Evolutionary conservation across 2,329 filamentous ascomycete genomes (phyloP), one percentile per base, ranked within the genome.

Genomic region (Magnaporthales sp.): DNA sequence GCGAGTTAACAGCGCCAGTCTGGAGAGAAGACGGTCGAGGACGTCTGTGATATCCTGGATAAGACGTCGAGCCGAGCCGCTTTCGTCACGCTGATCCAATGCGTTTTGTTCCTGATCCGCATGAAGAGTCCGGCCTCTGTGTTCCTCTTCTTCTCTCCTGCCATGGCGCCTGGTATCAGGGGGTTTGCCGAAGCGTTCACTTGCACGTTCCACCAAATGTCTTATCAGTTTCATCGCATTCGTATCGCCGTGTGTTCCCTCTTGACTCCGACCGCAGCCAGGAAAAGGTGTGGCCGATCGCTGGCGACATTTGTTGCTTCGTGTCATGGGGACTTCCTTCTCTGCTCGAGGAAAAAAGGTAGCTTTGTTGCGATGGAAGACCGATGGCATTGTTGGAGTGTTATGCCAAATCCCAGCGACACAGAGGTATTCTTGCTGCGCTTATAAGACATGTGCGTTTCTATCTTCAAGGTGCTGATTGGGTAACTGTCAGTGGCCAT

Each of bases 241-340:
- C 32, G 22, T 19, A 13, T 24, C 32, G n/a, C 26, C 9, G 6
- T 24, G 6, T 19, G 26, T 22, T n/a, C 29, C 29, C 4, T 58
- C 27, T 24, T 13, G 26, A 8, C n/a, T n/a, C 2, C 15, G 29
- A 22, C 19, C 6, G 63, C 24, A 46, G 13, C 51, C 29, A 6
- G 63, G 63, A 24, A 58, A 65, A 58, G 63, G 63, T 24, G 63
- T 58, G 27, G 63, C 46, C 8, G 63, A 65, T 4, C 63, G 63
- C 8, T 22, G 63, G 10, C 24, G 63, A 19, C 38, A 26, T n/a
- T 38, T 7, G 13, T 11, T 19, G 46, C 19, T n/a, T 64, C 26
- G n/a, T 46, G 22, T 64, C 30, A 11, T 64, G n/a, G n/a, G n/a
- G n/a, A n/a, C n/a, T n/a, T n/a, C n/a, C n/a, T n/a, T n/a, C n/a